phyloP scores from a whole-genome alignment of 164 flowering plant species.

The Umbilicus rupestris region DNA sequence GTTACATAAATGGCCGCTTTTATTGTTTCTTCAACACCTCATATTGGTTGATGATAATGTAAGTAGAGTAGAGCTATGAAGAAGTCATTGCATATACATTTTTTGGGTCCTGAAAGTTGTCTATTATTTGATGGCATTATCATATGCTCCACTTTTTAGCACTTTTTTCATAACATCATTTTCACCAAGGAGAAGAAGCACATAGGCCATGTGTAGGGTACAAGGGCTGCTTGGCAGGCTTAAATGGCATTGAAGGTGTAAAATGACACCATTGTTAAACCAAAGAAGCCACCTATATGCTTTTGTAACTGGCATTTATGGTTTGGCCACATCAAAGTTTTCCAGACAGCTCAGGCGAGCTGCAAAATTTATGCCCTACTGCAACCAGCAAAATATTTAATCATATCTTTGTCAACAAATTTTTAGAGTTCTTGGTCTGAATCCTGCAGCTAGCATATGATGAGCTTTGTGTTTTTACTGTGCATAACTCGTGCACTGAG shows the following conservation, averaged over 20 bases:
- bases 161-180: neutral
- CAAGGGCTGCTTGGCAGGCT: neutral
- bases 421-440: no score
- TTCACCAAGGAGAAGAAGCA: neutral
- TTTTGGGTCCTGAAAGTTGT: slow-evolving; percentile 1
- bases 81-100: neutral
- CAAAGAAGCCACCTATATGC: neutral
- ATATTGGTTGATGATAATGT: neutral
- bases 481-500: neutral
- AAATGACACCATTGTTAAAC: neutral
- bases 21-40: neutral
- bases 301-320: neutral
- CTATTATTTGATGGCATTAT: neutral
- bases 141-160: neutral
- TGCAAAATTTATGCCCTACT: neutral
- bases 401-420: neutral
- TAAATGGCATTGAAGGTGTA: slow-evolving; percentile 5
- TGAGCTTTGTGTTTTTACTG: neutral
- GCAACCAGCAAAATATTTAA: neutral
- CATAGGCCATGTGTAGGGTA: neutral
- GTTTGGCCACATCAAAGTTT: neutral
- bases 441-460: no score
- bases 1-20: slow-evolving; percentile 3
- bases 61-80: neutral
- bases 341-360: neutral